These are phyloP conservation scores for Bruguiera parviflora DNA, from an alignment of 345 rosid species.

Conservation along the genomic window DNA sequence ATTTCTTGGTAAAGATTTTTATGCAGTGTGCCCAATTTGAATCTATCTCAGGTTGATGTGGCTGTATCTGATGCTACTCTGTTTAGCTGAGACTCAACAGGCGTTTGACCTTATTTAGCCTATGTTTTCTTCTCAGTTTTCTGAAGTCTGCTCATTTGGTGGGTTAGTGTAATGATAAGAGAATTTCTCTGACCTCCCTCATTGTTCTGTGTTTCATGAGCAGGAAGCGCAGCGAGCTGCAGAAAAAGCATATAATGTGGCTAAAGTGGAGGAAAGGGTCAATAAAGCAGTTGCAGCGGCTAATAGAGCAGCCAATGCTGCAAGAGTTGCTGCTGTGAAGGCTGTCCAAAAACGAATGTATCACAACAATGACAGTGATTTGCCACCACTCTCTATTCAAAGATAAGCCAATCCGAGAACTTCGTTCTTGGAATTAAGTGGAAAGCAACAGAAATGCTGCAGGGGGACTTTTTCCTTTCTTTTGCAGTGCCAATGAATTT, in stretches of 20 bases:
- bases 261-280: conserved; percentile 62
- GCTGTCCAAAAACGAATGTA: conserved; percentile 64
- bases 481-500: conserved; percentile 1
- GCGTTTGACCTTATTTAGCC: neutral
- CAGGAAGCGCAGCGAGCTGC: conserved; percentile 78
- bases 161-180: too few relatives aligned
- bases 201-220: neutral
- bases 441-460: neutral
- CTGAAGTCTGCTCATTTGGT: too few relatives aligned
- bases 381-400: conserved; percentile 14
- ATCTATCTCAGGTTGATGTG: too few relatives aligned
- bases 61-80: too few relatives aligned
- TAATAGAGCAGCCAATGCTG: conserved; percentile 81
- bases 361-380: conserved; percentile 29
- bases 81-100: neutral
- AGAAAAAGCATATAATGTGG: conserved; percentile 48
- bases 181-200: neutral
- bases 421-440: too few relatives aligned
- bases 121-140: neutral
- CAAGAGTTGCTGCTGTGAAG: conserved; percentile 77
- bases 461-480: neutral
- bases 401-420: neutral
- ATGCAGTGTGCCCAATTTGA: too few relatives aligned
- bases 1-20: too few relatives aligned
- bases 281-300: conserved; percentile 60